A percentile compares a stretch with the other conserved stretches of the same genome.
These are phyloP conservation scores for Lobosporangium transversale DNA, from an alignment of 192 early-diverging fungal genomes.

Conservation along the genomic window DNA sequence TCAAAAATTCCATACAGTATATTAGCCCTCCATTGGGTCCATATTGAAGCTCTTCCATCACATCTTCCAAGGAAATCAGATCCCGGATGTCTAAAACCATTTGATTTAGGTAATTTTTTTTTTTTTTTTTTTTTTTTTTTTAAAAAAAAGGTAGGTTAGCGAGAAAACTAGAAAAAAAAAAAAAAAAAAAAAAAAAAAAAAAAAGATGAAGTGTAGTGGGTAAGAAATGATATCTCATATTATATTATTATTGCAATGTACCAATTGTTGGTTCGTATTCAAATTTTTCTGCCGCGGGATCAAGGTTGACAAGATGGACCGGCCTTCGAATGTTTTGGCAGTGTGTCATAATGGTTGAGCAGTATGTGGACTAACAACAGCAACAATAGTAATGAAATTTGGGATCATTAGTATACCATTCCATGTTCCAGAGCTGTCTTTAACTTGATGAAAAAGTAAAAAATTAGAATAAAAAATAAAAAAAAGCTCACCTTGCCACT, in stretches of 20 bases:
- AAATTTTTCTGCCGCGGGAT: conserved; percentile 97
- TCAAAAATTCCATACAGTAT: conserved; percentile 96
- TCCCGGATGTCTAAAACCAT: conserved; percentile 83
- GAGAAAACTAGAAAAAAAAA: background rate
- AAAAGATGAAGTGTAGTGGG: no score
- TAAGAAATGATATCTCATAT: background rate
- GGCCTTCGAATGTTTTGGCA: conserved; percentile 83
- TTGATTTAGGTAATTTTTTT: no score
- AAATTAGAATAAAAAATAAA: background rate
- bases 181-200: background rate
- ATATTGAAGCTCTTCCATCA: conserved; percentile 96
- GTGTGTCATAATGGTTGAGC: conserved; percentile 94
- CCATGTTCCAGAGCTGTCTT: no score
- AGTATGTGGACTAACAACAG: conserved; percentile 91
- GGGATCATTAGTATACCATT: no score
- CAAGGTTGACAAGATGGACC: conserved; percentile 95
- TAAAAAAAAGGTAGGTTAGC: no score
- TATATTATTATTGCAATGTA: conserved; percentile 22
- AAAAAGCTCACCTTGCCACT: conserved; percentile 78
- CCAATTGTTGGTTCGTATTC: conserved; percentile 91
- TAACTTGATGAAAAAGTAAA: conserved; percentile 1
- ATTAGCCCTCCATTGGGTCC: conserved; percentile 98
- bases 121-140: no score
- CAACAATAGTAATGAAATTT: no score
- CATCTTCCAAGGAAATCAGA: conserved; percentile 96